phyloP scores from a whole-genome alignment of 352 stramenopile genomes.

The Detonula confervacea region DNA sequence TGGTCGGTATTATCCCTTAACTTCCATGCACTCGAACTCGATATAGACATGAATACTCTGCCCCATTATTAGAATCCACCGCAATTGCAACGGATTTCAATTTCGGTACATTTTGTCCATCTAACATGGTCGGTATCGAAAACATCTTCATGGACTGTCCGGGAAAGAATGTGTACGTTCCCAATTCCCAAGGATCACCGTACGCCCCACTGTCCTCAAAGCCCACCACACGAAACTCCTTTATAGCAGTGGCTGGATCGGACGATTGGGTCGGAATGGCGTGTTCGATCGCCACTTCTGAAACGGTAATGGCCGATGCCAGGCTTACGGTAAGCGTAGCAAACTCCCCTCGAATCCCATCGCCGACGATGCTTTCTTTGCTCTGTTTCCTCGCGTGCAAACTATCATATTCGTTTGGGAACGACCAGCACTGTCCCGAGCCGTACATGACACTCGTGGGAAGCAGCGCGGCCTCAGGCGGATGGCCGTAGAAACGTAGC shows the following conservation, averaged over 20 bases:
- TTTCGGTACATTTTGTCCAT: slow-evolving; percentile 51
- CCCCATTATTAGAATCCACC: slow-evolving; percentile 80
- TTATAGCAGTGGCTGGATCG: slow-evolving; percentile 61
- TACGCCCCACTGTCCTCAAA: slow-evolving; percentile 65
- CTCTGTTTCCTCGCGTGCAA: neutral
- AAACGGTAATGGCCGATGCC: slow-evolving; percentile 55
- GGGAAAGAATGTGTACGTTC: slow-evolving; percentile 38
- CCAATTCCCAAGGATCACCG: slow-evolving; percentile 61
- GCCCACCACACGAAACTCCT: slow-evolving; percentile 73
- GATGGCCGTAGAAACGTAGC: slow-evolving; percentile 81
- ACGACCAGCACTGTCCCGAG: slow-evolving; percentile 81
- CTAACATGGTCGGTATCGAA: slow-evolving; percentile 37
- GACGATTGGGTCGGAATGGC: slow-evolving; percentile 33
- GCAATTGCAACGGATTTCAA: slow-evolving; percentile 72
- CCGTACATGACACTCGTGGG: slow-evolving; percentile 61
- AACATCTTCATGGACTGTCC: slow-evolving; percentile 38
- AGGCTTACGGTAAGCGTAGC: slow-evolving; percentile 71
- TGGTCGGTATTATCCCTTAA: slow-evolving; percentile 3
- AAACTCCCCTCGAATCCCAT: slow-evolving; percentile 63
- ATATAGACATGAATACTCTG: slow-evolving; percentile 78
- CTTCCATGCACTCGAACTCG: slow-evolving; percentile 76
- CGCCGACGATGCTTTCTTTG: slow-evolving; percentile 13
- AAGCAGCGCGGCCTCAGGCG: slow-evolving; percentile 70
- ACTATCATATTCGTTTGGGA: slow-evolving; percentile 54
- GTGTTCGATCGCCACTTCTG: slow-evolving; percentile 73